Base-by-base conservation (phyloP, 495 filamentous ascomycete genomes). In the Talaromyces stipitatus region DNA sequence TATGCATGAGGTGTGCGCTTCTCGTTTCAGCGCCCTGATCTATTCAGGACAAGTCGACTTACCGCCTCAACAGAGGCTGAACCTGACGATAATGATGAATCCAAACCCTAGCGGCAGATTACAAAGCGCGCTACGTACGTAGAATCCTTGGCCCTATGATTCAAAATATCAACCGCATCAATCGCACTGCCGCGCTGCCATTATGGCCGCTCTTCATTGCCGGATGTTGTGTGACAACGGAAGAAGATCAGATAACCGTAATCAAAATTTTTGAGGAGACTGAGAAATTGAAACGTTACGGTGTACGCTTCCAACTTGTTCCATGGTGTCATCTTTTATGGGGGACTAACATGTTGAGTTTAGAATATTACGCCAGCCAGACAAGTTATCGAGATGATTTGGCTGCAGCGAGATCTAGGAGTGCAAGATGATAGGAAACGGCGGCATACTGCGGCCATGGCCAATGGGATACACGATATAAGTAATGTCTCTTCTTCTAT, bases 281-380 rank as follows among this genome's bases (percentile, higher is more conserved):
- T 0, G 51, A 54, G 7, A 54, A 54, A 38, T 12, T 33, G 16
- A 54, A 54, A 38, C 16, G 30, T 38, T 54, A 33, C 22, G 51
- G 51, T 36, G 51, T 54, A 33, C 12, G 51, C 26, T 16, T 16
- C 11, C 26, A n/a, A n/a, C n/a, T n/a, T n/a, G n/a, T n/a, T n/a
- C n/a, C n/a, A n/a, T n/a, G n/a, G n/a, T n/a, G n/a, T n/a, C n/a
- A n/a, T n/a, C n/a, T n/a, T n/a, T n/a, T n/a, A n/a, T n/a, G n/a
- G n/a, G n/a, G n/a, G n/a, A n/a, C n/a, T 14, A 47, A 24, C 3
- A 54, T 51, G 27, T 59, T 53, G 10, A 59, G 29, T 2, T 50
- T 56, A 73, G 62, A 63, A 74, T 59, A 57, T 73, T 61, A 60
- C 65, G 55, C 62, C 64, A n/a, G 62, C 66, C 38, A 58, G 68